These are phyloP conservation scores for Fusarium annulatum DNA, from an alignment of 2,329 filamentous ascomycete species.

Conservation along the genomic window DNA sequence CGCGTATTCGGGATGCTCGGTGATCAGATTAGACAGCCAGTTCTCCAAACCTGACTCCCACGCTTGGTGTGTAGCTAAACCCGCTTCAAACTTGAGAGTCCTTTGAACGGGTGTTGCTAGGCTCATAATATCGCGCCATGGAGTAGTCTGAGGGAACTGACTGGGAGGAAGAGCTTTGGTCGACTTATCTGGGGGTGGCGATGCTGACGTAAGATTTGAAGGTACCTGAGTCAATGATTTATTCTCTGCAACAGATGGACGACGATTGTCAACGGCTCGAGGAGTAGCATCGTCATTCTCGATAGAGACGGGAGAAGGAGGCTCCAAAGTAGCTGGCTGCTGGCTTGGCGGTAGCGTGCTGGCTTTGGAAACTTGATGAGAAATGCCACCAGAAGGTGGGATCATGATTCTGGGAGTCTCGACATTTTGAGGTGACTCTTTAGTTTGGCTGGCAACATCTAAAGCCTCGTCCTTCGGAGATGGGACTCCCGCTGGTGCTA, in stretches of 20 bases:
- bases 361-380: slow-evolving; percentile 43
- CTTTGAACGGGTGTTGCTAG: slow-evolving; percentile 74
- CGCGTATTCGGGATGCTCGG: slow-evolving; percentile 61
- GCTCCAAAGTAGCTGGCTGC: slow-evolving; percentile 48
- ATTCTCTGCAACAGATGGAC: slow-evolving; percentile 55
- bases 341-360: slow-evolving; percentile 36
- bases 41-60: slow-evolving; percentile 79
- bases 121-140: slow-evolving; percentile 82
- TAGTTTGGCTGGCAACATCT: slow-evolving; percentile 13
- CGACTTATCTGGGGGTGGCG: slow-evolving; percentile 49
- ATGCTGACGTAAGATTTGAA: slow-evolving; percentile 50
- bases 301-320: slow-evolving; percentile 58
- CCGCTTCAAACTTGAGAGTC: slow-evolving; percentile 78
- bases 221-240: slow-evolving; percentile 53
- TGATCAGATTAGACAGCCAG: slow-evolving; percentile 63
- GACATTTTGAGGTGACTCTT: slow-evolving; percentile 23
- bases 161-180: slow-evolving; percentile 23
- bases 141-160: slow-evolving; percentile 54
- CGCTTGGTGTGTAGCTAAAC: slow-evolving; percentile 74
- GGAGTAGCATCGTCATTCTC: slow-evolving; percentile 46
- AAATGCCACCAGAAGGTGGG: slow-evolving; percentile 35
- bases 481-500: slow-evolving; percentile 19
- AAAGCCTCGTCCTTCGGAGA: slow-evolving; percentile 22
- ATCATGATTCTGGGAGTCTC: slow-evolving; percentile 38
- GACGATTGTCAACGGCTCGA: slow-evolving; percentile 40